Conservation (phyloP, 495 filamentous ascomycete species). For the Penicillium atrosanguineum region DNA sequence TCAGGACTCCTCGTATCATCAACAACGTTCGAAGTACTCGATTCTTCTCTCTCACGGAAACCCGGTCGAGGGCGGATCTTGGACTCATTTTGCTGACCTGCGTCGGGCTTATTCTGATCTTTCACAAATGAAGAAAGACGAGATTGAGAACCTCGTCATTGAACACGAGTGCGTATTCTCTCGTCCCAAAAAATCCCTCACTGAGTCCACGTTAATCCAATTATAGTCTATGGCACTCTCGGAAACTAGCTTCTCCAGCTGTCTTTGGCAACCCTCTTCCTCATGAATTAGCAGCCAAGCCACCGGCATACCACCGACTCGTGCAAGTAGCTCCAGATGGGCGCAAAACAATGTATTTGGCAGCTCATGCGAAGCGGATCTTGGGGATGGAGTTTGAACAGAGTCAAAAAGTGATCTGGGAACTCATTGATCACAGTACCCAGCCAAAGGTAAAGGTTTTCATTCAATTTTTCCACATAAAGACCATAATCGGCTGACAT, state of each 20-base stretch:
- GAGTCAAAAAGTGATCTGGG: slow-evolving; percentile 22
- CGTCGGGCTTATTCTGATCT: slow-evolving; percentile 16
- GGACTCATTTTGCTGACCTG: slow-evolving; percentile 24
- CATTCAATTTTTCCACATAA: too few species aligned
- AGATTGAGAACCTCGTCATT: slow-evolving; percentile 18
- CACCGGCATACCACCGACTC: slow-evolving; percentile 20
- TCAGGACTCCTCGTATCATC: slow-evolving; percentile 22
- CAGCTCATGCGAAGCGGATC: slow-evolving; percentile 18
- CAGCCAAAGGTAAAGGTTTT: slow-evolving; percentile 15
- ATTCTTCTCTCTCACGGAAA: slow-evolving; percentile 22
- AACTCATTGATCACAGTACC: slow-evolving; percentile 21
- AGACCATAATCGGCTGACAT: too few species aligned
- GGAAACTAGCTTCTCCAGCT: slow-evolving; percentile 18
- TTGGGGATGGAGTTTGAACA: slow-evolving; percentile 14
- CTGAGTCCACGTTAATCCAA: too few species aligned
- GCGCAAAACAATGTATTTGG: slow-evolving; percentile 21
- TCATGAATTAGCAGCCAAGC: slow-evolving; percentile 22
- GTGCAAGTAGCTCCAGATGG: slow-evolving; percentile 21
- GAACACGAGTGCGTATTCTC: slow-evolving; percentile 19
- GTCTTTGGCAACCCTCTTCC: slow-evolving; percentile 20
- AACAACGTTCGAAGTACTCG: slow-evolving; percentile 23
- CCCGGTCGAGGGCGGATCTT: slow-evolving; percentile 19
- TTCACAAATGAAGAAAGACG: slow-evolving; percentile 14
- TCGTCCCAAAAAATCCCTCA: too few species aligned
- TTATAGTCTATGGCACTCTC: slow-evolving; percentile 19